Percentiles rank a stretch among this genome's conserved stretches.
phyloP scores from a whole-genome alignment of 1,139 yeast genomes.

The Candida gigantensis region DNA sequence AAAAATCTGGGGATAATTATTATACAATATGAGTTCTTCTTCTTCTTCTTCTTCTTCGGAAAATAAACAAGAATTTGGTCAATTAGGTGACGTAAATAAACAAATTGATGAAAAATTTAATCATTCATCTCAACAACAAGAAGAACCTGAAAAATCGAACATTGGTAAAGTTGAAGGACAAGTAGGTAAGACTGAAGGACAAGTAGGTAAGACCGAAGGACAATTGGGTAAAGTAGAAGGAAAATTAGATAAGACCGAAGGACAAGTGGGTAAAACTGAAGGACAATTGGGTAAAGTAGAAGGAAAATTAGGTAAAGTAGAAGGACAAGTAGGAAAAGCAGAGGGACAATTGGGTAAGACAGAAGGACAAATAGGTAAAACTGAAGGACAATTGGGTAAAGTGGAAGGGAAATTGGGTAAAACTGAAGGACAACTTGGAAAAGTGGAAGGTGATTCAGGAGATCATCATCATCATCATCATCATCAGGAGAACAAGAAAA shows the following conservation, averaged over 20 bases:
- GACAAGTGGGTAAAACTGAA: conserved; percentile 3
- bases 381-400: conserved; percentile 18
- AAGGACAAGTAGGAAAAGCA: conserved; percentile 16
- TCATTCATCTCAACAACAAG: conserved; percentile 2
- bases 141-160: conserved; percentile 1
- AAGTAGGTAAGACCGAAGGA: conserved; percentile 14
- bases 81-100: conserved; percentile 16
- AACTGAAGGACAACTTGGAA: conserved; percentile 9
- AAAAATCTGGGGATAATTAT: no score
- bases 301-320: conserved; percentile 14
- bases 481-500: no score
- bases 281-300: conserved; percentile 8
- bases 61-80: conserved; percentile 17
- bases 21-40: no score
- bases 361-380: conserved; percentile 13
- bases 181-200: conserved; percentile 17
- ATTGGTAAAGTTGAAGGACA: conserved; percentile 8
- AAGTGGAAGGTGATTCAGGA: conserved; percentile 7
- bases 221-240: conserved; percentile 8
- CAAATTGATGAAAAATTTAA: conserved; percentile 6
- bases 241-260: conserved; percentile 16
- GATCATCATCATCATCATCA: no score
- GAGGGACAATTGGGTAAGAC: conserved; percentile 9
- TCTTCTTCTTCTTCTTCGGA: conserved; percentile 4
- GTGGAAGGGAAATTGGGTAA: conserved; percentile 13